Base-by-base conservation (phyloP, 306 rosid species). In the Trifolium repens region DNA sequence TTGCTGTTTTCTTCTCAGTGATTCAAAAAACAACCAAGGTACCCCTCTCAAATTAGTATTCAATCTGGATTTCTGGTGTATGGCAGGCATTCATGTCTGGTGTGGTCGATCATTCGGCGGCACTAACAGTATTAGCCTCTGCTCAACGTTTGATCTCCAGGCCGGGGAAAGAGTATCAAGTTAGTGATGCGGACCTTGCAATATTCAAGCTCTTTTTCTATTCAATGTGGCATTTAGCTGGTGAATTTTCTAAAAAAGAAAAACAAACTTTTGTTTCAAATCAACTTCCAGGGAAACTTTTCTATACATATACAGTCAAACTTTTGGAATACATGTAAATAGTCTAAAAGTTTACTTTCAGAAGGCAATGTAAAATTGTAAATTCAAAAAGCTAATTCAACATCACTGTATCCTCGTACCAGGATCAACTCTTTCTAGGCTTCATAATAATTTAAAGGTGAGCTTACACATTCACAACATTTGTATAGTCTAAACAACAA, bases 401-500 rank as follows among this genome's bases (percentile, higher is more conserved):
- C 7, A 4, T 14, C n/a, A 1, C 13, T 47, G 16, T 4, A 47
- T 47, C 53, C 7, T 47, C 11, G 13, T 47, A 1, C 13, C 16
- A 13, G 53, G 53, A 47, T 12, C 14, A 47, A 12, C 16, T 37
- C 5, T 46, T 1, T 47, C 16, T 14, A 47, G 7, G 54, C 8
- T 49, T 49, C 54, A 44, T 4, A 44, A 43, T 43, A 12, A 12
- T 44, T 44, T 11, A 40, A 68, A 46, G 43, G 39, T 27, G 65
- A 68, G 58, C 19, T 69, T 69, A 44, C 30, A 49, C 30, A 30
- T 69, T 69, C 44, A 69, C 74, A 47, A 49, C 46, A 52, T 54
- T 54, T 35, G 53, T 54, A 69, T 11, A 54, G 13, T 71, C 47
- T 61, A 54, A 46, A 47, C 71, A 61, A 40, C 62, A 32, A 61